phyloP scores from a whole-genome alignment of 768 basidiomycete species.

The Phlegmacium glaucopus region DNA sequence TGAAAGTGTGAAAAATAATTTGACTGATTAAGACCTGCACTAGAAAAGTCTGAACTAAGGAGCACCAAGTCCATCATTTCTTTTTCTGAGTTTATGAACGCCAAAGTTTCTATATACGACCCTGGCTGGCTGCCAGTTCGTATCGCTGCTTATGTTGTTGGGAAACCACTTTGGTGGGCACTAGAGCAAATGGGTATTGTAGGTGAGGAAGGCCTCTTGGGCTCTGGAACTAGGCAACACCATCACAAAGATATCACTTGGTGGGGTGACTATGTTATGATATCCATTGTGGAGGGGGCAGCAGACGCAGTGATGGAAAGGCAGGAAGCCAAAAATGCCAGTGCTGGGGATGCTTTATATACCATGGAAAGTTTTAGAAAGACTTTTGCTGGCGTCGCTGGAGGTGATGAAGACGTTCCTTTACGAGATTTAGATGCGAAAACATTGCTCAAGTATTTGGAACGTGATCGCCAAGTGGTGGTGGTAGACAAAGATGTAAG shows the following conservation, averaged over 20 bases:
- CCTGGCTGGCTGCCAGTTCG: conserved; percentile 67
- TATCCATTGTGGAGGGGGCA: conserved; percentile 61
- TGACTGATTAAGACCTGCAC: conserved; percentile 30
- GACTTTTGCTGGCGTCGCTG: conserved; percentile 47
- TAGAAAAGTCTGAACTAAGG: conserved; percentile 70
- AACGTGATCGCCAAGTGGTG: conserved; percentile 67
- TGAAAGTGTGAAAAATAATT: conserved; percentile 10
- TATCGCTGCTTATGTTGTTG: conserved; percentile 67
- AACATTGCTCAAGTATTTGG: conserved; percentile 73
- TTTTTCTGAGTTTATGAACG: conserved; percentile 50
- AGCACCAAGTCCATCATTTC: conserved; percentile 42
- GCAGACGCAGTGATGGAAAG: conserved; percentile 53
- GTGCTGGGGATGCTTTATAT: conserved; percentile 61
- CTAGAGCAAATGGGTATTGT: conserved; percentile 76
- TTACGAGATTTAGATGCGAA: conserved; percentile 63
- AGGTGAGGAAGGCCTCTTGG: conserved; percentile 51
- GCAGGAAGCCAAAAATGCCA: conserved; percentile 38
- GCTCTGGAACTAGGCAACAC: conserved; percentile 17
- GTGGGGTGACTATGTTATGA: conserved; percentile 72
- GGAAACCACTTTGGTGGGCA: conserved; percentile 84
- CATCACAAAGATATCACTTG: conserved; percentile 42
- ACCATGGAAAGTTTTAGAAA: conserved; percentile 55
- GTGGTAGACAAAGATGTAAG: conserved; percentile 67
- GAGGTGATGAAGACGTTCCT: conserved; percentile 17
- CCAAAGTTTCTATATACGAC: conserved; percentile 62